Base-by-base conservation (phyloP, 108 stramenopile species). In the Nannochloropsis oceanica region DNA sequence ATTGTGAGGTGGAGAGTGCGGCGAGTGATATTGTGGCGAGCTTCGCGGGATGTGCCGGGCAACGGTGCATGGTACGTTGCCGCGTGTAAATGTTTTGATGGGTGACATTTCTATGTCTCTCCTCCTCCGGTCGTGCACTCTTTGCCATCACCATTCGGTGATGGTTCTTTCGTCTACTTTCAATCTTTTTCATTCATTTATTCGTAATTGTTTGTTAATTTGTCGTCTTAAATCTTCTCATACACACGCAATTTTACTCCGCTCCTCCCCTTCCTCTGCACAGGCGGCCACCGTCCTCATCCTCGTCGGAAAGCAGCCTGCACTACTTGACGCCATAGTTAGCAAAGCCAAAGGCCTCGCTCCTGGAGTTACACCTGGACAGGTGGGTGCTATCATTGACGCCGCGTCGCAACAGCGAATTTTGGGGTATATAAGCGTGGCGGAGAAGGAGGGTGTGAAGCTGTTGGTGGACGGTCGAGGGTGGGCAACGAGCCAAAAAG, bases 321-420 rank as follows among this genome's bases (percentile, higher is more conserved):
- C 85, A 18, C 87, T 96, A 59, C 81, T 97, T 81, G 83, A 93
- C 20, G 87, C 81, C 43, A 83, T 97, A 11, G 87, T 95, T 14
- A 84, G 90, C 82, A 94, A 94, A 84, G 95, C 96, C 44, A 83
- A 85, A 42, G 91, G 86, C 27, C 93, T 97, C 44, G 44, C 91
- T 85, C 91, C 94, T 18, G 97, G 97, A 14, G 94, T 86, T 25
- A 92, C 83, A 18, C 93, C 95, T n/a, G 95, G 95, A 42, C 82
- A 95, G 83, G 86, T 96, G 91, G 96, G 96, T 34, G 94, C 96
- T 2, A 95, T 97, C 27, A 96, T 97, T 86, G 96, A 95, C 86
- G 88, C 82, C 14, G 91, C 82, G 0, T 93, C 94, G 34, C 91
- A 93, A 80, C 86, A 90, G 12, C 95, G 95, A 81, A 95, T 98